phyloP scores from a whole-genome alignment of 1,284 basidiomycete species.

The Cryptococcus sp. region DNA sequence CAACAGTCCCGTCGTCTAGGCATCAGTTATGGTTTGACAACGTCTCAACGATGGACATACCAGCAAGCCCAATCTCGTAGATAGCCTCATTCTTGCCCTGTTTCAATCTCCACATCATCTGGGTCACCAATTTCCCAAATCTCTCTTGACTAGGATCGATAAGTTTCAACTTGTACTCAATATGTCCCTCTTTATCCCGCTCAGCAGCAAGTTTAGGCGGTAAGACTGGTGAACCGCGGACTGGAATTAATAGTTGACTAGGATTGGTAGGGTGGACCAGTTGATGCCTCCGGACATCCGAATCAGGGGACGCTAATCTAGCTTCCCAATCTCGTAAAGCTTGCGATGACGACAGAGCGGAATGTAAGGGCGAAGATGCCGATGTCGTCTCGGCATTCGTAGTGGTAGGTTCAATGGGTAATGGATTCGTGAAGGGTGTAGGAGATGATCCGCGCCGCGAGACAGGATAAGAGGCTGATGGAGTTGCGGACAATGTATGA shows the following conservation, averaged over 20 bases:
- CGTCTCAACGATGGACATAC: slow-evolving; percentile 17
- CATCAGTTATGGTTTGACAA: background rate
- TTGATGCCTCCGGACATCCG: slow-evolving; percentile 29
- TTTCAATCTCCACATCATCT: slow-evolving; percentile 89
- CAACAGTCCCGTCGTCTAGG: slow-evolving; percentile 75
- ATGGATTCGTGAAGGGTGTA: slow-evolving; percentile 3
- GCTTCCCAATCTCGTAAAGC: slow-evolving; percentile 41
- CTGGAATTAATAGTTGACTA: background rate
- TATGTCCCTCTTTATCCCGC: slow-evolving; percentile 46
- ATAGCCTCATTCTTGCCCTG: slow-evolving; percentile 88
- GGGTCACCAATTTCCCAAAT: slow-evolving; percentile 67
- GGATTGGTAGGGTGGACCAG: slow-evolving; percentile 19
- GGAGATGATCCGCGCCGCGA: slow-evolving; percentile 9
- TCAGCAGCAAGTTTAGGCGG: slow-evolving; percentile 44
- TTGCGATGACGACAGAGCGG: slow-evolving; percentile 18
- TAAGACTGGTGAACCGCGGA: background rate
- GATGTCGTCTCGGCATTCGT: background rate
- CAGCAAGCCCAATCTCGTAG: slow-evolving; percentile 79
- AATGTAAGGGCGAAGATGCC: slow-evolving; percentile 1
- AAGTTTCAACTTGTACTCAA: slow-evolving; percentile 50
- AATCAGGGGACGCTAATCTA: slow-evolving; percentile 23
- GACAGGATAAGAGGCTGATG: slow-evolving; percentile 1
- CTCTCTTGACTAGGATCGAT: slow-evolving; percentile 46
- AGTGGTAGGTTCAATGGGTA: background rate
- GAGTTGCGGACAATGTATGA: slow-evolving; percentile 36